Evolutionary conservation across 1,139 yeast genomes (phyloP), one percentile per base, ranked within the genome.

Genomic region (Spathaspora sp.): DNA sequence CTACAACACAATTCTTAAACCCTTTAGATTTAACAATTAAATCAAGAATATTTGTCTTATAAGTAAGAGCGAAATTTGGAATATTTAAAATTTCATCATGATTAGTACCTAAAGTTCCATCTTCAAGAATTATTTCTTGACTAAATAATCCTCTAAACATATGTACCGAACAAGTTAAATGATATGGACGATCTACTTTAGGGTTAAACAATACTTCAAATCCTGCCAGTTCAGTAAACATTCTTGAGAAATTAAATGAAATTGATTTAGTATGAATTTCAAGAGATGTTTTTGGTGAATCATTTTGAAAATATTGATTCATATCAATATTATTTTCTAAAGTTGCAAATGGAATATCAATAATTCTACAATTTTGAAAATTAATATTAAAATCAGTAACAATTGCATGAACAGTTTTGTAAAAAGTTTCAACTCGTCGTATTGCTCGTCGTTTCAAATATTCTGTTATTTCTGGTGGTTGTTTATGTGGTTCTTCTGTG

Each of bases 121-220:
- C 54, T 6, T 46, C 44, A 18, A 45, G 27, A 42, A 39, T 50
- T 43, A 17, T 58, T 47, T 47, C 56, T 50, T 27, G 55, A 1
- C 61, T 53, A 47, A 64, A 67, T 43, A 67, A 64, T 25, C 76
- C 59, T 34, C 72, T 60, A 7, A 75, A 58, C 11, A 76, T 48
- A 52, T 74, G 82, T 0, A 78, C 55, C 0, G 84, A 72, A 2
- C 70, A 49, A 13, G 81, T 70, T 36, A 74, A 53, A 49, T 81
- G 82, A 40, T 80, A 61, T 1, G 90, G 90, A 13, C 61, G 61
- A 51, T 84, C 89, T 2, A 63, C 43, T 6, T 52, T 59, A 9
- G 76, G 70, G 33, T 72, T 68, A 56, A 80, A 85, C 15, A 75
- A 57, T 2, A 83, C 69, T 47, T 83, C 84, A 58, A 73, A 85